Percentiles rank a stretch among this genome's conserved stretches.
These are phyloP conservation scores for Arabidopsis hybrid DNA, from an alignment of 441 rosid genomes.

Conservation along the genomic window DNA sequence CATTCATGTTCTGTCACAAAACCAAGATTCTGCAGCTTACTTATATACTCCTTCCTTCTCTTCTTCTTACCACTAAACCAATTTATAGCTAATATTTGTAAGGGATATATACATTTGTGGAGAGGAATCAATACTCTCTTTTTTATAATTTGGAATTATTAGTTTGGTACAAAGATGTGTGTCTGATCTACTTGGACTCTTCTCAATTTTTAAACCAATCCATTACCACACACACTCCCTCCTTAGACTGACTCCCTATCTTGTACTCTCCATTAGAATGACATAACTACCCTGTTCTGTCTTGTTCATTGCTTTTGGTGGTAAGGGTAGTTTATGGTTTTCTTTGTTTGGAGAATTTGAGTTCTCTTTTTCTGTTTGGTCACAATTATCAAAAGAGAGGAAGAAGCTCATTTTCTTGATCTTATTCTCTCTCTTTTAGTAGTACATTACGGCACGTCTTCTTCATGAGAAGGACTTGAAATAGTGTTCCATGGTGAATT, in stretches of 20 bases:
- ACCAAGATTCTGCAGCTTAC: slow-evolving; percentile 34
- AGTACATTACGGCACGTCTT: slow-evolving; percentile 19
- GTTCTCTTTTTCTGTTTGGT: slow-evolving; percentile 25
- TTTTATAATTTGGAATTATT: slow-evolving; percentile 30
- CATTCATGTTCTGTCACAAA: slow-evolving; percentile 35
- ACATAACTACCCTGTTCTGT: slow-evolving; percentile 36
- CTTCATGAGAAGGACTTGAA: slow-evolving; percentile 37
- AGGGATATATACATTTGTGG: slow-evolving; percentile 37
- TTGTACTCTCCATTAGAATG: slow-evolving; percentile 19
- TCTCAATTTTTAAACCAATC: slow-evolving; percentile 25
- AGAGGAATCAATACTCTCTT: slow-evolving; percentile 17
- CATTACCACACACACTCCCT: slow-evolving; percentile 39
- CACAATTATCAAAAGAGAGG: slow-evolving; percentile 18
- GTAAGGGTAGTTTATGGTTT: slow-evolving; percentile 36
- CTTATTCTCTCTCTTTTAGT: slow-evolving; percentile 24
- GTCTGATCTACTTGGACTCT: slow-evolving; percentile 35
- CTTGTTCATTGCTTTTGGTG: slow-evolving; percentile 12
- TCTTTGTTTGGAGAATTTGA: slow-evolving; percentile 20
- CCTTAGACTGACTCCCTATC: slow-evolving; percentile 38
- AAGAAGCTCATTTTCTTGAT: slow-evolving; percentile 37
- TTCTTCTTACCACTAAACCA: slow-evolving; percentile 17
- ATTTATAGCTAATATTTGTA: not conserved
- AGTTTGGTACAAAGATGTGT: slow-evolving; percentile 37
- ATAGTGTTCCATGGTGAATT: slow-evolving; percentile 43
- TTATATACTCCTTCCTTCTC: slow-evolving; percentile 18